phyloP scores from a whole-genome alignment of 306 rosid genomes.

The Lotus japonicus region DNA sequence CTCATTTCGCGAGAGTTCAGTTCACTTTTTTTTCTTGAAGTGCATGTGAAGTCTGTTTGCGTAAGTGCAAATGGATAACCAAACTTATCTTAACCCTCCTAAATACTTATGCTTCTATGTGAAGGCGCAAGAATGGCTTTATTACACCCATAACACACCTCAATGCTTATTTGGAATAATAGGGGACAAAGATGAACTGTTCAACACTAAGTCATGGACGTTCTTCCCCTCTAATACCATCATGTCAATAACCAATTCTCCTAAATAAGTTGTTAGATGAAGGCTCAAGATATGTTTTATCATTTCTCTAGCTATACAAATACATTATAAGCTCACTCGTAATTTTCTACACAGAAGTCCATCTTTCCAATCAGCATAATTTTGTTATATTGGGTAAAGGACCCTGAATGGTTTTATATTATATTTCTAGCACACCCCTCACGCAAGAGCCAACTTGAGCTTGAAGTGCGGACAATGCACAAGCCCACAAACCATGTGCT shows the following conservation, averaged over 20 bases:
- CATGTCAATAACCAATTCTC: background rate
- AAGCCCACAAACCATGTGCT: too few species aligned
- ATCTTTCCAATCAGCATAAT: too few species aligned
- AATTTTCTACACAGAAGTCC: background rate
- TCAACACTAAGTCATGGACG: background rate
- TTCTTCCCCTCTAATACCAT: background rate
- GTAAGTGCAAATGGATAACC: too few species aligned
- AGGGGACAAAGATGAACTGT: background rate
- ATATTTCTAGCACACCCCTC: too few species aligned
- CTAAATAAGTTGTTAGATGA: background rate
- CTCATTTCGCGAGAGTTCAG: too few species aligned
- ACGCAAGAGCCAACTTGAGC: too few species aligned
- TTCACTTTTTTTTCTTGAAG: too few species aligned
- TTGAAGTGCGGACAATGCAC: too few species aligned
- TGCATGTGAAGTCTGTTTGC: too few species aligned
- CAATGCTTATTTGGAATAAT: background rate
- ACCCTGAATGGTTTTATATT: too few species aligned
- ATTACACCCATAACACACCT: background rate
- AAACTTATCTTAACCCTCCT: background rate
- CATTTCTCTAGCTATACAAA: background rate
- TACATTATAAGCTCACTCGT: background rate
- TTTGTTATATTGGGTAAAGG: too few species aligned
- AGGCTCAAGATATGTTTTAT: background rate
- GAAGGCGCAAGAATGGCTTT: background rate
- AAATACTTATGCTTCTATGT: background rate